Evolutionary conservation across 2,329 filamentous ascomycete species (phyloP), one percentile per base, ranked within the genome.

Genomic region (Herpotrichia juniperi): DNA sequence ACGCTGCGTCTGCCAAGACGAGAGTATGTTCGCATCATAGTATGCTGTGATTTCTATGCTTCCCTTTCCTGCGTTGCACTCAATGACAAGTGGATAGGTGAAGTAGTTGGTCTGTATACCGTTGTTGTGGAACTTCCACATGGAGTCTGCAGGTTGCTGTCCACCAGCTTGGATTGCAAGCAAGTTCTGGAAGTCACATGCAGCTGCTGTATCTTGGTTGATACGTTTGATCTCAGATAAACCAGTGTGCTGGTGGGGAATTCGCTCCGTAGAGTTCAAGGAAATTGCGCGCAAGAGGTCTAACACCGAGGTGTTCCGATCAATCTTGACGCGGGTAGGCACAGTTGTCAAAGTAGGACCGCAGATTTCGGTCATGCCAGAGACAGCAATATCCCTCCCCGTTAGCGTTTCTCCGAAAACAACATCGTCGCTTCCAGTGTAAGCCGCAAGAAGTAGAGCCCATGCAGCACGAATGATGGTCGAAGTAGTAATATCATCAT

Each of bases 151-250:
- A 3, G 64, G 55, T 30, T 63, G 42, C 25, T 63, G 59, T 6
- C 57, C 57, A 2, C 62, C 71, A 4, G 67, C 66, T 46, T 85
- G 82, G 21, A 86, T 76, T 0, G 84, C 80, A 1, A 86, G 66
- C 7, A 82, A 78, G 0, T 81, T 84, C 6, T 79, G 78, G 40
- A 85, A 76, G 55, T 84, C 79, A 59, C 83, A 85, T 2, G 83
- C 83, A 52, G 82, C 75, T 9, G 80, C 74, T 4, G 81, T 79
- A 51, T 85, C 82, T 1, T 77, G 72, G 59, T 81, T 83, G 11
- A 75, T 63, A 12, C 67, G 65, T 25, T 68, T 67, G 35, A 76
- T 76, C 24, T 73, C 65, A 17, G 73, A 68, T 31, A 74, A 58
- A 8, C 74, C 74, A 43, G 66, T 57, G 26, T 76, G 74, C 51